phyloP scores from a whole-genome alignment of 1,139 yeast species.

The Scheffersomyces cryptocercus region DNA sequence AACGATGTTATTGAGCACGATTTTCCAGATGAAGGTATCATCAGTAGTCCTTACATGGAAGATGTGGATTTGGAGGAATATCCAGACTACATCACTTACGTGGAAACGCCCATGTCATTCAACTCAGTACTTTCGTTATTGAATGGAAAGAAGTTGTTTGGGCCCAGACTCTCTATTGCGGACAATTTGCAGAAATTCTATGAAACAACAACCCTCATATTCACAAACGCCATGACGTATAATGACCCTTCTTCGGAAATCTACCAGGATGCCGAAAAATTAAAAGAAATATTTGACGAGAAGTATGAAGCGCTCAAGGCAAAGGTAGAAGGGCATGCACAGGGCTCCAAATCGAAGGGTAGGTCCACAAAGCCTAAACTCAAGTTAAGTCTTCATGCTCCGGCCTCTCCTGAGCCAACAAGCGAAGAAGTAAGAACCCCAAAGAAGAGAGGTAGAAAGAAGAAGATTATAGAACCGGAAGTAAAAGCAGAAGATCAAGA shows the following conservation, averaged over 20 bases:
- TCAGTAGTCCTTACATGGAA: slow-evolving; percentile 60
- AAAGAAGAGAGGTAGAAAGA: slow-evolving; percentile 21
- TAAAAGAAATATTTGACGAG: slow-evolving; percentile 36
- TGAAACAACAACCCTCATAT: slow-evolving; percentile 50
- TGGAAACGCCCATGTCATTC: slow-evolving; percentile 59
- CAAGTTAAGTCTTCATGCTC: slow-evolving; percentile 16
- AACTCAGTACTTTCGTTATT: slow-evolving; percentile 44
- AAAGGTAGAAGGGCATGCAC: slow-evolving; percentile 11
- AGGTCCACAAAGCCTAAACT: slow-evolving; percentile 29
- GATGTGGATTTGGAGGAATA: slow-evolving; percentile 56
- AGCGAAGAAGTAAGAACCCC: slow-evolving; percentile 15
- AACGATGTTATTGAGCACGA: slow-evolving; percentile 44
- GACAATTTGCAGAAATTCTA: slow-evolving; percentile 49
- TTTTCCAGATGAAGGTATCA: slow-evolving; percentile 42
- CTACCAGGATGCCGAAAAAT: slow-evolving; percentile 54
- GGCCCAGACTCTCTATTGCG: slow-evolving; percentile 26
- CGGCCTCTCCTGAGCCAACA: slow-evolving; percentile 4
- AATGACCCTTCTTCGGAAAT: slow-evolving; percentile 58
- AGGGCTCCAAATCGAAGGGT: slow-evolving; percentile 18
- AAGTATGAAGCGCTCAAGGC: slow-evolving; percentile 27
- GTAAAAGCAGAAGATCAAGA: slow-evolving; percentile 19
- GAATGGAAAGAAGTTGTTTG: slow-evolving; percentile 40
- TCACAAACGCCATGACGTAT: slow-evolving; percentile 58
- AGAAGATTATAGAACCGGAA: slow-evolving; percentile 19
- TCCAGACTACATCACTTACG: slow-evolving; percentile 59